Evolutionary conservation across 2,329 filamentous ascomycete genomes (phyloP), one percentile per base, ranked within the genome.

Genomic region (Pezicula neosporulosa): DNA sequence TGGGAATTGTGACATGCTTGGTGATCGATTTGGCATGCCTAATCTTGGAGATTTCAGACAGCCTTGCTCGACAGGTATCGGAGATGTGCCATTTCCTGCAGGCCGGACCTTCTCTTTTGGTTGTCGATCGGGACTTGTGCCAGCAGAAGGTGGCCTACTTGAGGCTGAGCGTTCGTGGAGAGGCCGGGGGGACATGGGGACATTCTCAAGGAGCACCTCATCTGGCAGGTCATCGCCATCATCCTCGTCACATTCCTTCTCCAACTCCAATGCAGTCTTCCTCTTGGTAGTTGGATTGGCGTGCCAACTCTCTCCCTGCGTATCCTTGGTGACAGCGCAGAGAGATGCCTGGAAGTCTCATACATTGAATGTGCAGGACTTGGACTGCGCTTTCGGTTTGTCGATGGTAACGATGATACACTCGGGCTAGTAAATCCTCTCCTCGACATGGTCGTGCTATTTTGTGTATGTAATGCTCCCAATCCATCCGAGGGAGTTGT

Each of bases 221-320:
- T 92, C 88, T 0, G 89, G 89, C 28, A 94, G 85, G 55, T 89
- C 83, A 62, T 91, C 87, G 49, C 82, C 85, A 49, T 91, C 86
- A 59, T 92, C 87, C 47, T 86, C 82, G 60, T 90, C 84, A 55
- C 80, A 92, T 64, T 93, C 89, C 49, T 82, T 80, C 65, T 94
- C 89, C 48, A 90, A 74, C 61, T 92, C 83, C 53, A 84, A 72
- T 1, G 81, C 76, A 0, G 85, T 83, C 67, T 90, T 93, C 51
- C 85, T 77, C 39, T 90, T 93, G 51, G 85, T 77, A 37, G 82
- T 76, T 5, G 74, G 72, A 42, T 74, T 80, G 0, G 85, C 79
- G 66, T 90, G 86, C 87, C 87, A 92, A 74, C 79, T 91, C 68
- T 91, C 68, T 59, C 53, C 33, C 64, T 58, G 42, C 63, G 56